Base-by-base conservation (phyloP, 176 grass and related monocot species). In the Eragrostis curvula region DNA sequence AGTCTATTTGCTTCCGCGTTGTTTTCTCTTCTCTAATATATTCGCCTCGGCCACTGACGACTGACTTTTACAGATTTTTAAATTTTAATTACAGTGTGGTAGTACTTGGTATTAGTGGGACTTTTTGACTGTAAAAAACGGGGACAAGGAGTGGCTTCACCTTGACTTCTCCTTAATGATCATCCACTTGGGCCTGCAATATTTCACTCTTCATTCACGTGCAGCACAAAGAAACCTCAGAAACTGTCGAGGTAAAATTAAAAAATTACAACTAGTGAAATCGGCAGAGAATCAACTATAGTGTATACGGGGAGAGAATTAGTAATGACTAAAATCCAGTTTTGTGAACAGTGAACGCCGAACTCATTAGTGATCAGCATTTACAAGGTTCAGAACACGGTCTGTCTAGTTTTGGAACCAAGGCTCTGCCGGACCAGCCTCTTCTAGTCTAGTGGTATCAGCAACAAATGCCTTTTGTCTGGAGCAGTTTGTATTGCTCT, bases 81-180 rank as follows among this genome's bases (percentile, higher is more conserved):
- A 6, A 3, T 73, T 61, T 21, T 65, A 52, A 28, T 25, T 8
- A 20, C 85, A 1, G 45, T 12, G 79, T 41, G 71, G 61, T 78
- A 27, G 23, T 32, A 2, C 15, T 43, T 81, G 3, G 63, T 57
- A 39, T 57, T 67, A 73, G 75, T 80, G 62, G 81, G 61, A 30
- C 77, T 55, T 56, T 64, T 68, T 89, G 52, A 29, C 77, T 53
- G 65, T 63, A 20, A 64, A 75, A 51, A 81, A 39, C 6, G 52
- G 82, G 63, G 70, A 80, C 77, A 80, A 41, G 28, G 55, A 66
- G 70, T 52, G 70, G 79, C 81, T 89, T 52, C 82, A 3, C 23
- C 48, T 55, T 89, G 70, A 89, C 87, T 85, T 89, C 28, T 79
- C 63, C 63, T 79, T 21, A 20, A 80, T 80, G 76, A 16, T 8